Base-by-base conservation (phyloP, 177 flowering plant genomes). In the Vitis hybrid region DNA sequence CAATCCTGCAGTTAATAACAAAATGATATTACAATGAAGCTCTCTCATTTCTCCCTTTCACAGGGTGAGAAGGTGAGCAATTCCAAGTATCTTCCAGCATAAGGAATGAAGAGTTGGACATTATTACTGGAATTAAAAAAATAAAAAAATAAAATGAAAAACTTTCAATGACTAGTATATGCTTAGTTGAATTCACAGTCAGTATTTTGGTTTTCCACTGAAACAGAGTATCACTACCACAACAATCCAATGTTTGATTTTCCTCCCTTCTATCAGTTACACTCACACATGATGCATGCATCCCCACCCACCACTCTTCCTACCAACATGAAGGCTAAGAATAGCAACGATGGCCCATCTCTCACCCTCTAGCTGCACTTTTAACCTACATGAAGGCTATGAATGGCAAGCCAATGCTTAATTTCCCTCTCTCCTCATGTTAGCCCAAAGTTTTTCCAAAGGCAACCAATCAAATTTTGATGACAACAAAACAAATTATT, bases 1-100 rank as follows among this genome's bases (percentile, higher is more conserved):
- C 97, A 81, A 96, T 86, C 99, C 99, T 96, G 86, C 65, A 78
- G 70, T 74, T 12, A 55, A 69, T n/a, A n/a, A 64, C 18, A 55
- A 22, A 51, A 45, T 18, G 53, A 22, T 12, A 55, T 64, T 10
- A 26, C n/a, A 60, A 16, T 15, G 22, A 8, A 18, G 15, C 31
- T 14, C 50, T 3, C 22, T n/a, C 3, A 13, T 29, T 15, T 33
- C 10, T 13, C 39, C n/a, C 9, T 15, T 19, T 62, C 10, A 9
- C 15, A 13, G 15, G 48, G 14, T 61, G 8, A 5, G 15, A 0
- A 16, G 22, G 20, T 29, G 50, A 10, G 18, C 19, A 16, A 48
- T 39, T 6, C 45, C 14, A 39, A 62, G 14, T 14, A 16, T 64
- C 13, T 64, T 6, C 19, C 11, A 12, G 19, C 18, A 64, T 48